These are phyloP conservation scores for Alternaria novae-zelandiae DNA, from an alignment of 2,329 filamentous ascomycete species.

Conservation along the genomic window DNA sequence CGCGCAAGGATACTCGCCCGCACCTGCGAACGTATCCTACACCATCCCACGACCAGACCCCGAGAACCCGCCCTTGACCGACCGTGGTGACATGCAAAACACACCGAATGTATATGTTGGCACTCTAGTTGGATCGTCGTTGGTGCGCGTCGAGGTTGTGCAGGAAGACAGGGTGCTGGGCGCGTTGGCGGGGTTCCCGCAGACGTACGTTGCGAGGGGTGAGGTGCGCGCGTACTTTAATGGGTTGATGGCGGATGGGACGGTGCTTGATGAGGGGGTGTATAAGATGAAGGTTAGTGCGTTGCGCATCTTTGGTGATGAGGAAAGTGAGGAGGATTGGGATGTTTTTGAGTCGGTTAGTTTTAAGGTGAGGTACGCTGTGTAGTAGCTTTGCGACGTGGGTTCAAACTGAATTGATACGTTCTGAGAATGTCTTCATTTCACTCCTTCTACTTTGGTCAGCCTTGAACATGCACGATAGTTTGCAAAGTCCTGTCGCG, in stretches of 20 bases:
- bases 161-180: conserved; percentile 5
- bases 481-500: not conserved
- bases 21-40: conserved; percentile 13
- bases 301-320: conserved; percentile 13
- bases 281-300: conserved; percentile 20
- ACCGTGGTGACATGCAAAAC: conserved; percentile 2
- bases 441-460: not conserved
- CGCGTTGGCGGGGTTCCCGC: conserved; percentile 11
- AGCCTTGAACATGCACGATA: not conserved
- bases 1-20: conserved; percentile 10
- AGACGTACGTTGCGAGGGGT: conserved; percentile 6
- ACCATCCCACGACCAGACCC: conserved; percentile 19
- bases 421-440: not conserved
- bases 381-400: not conserved
- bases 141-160: conserved; percentile 15
- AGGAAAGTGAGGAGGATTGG: not conserved
- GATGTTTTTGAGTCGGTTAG: not conserved
- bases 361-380: not conserved
- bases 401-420: not conserved
- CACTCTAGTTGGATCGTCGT: not conserved
- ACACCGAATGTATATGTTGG: conserved; percentile 1
- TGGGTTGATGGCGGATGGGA: conserved; percentile 22
- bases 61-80: conserved; percentile 3
- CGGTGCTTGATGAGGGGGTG: conserved; percentile 15
- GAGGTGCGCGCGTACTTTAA: conserved; percentile 12